These are phyloP conservation scores for Endocalyx cinctus DNA, from an alignment of 2,329 filamentous ascomycete species.

Conservation along the genomic window DNA sequence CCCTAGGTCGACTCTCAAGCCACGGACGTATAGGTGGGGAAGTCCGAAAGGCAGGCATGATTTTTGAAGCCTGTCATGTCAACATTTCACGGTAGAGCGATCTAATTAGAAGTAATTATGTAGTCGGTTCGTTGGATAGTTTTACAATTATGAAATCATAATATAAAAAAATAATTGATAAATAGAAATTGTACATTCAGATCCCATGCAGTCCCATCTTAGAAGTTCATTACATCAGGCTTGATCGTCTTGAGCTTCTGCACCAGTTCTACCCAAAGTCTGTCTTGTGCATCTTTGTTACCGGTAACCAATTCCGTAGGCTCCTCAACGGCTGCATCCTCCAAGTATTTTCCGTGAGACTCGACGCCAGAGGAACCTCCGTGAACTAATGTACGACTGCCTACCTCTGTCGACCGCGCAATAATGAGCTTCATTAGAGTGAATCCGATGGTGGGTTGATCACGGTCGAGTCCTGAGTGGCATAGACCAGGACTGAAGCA, in stretches of 20 bases:
- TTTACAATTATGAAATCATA: background rate
- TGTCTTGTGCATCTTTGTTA: slow-evolving; percentile 31
- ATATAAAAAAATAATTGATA: background rate
- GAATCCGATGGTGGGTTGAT: slow-evolving; percentile 16
- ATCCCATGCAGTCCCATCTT: no score
- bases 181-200: slow-evolving; percentile 1
- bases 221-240: slow-evolving; percentile 26
- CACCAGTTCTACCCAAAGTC: slow-evolving; percentile 39
- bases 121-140: no score
- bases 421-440: slow-evolving; percentile 28
- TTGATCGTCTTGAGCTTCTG: slow-evolving; percentile 36
- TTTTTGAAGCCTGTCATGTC: no score
- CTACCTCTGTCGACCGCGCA: slow-evolving; percentile 41
- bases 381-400: slow-evolving; percentile 39
- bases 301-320: slow-evolving; percentile 34
- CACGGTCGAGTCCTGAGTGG: slow-evolving; percentile 5
- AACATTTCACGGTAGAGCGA: no score
- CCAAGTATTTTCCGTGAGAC: slow-evolving; percentile 43
- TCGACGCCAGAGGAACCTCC: slow-evolving; percentile 33
- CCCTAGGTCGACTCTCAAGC: no score
- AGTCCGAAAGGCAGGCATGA: no score
- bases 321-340: slow-evolving; percentile 23
- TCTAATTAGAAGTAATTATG: no score
- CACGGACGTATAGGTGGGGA: no score
- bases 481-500: slow-evolving; percentile 10